Evolutionary conservation across 176 grass and related monocot species (phyloP), one percentile per base, ranked within the genome.

Genomic region (Echinochloa phyllopogon): DNA sequence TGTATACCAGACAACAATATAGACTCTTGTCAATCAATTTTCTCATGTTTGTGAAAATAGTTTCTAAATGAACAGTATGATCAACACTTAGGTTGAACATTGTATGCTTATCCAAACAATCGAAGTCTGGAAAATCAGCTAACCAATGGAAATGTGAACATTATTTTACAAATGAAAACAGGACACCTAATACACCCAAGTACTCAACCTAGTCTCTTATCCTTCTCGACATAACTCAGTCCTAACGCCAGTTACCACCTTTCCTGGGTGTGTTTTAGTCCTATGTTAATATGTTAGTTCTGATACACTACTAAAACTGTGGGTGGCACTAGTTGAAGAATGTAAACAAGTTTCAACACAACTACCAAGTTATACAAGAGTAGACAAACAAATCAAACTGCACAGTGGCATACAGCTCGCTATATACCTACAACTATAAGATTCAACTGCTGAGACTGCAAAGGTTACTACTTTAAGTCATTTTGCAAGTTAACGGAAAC

Each of bases 401-500:
- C 14, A 55, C 15, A 75, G 27, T 29, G 7, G 38, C 80, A 71
- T 17, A 38, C 39, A 45, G 2, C 6, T 27, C 56, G 64, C 76
- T 63, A 18, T 63, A 43, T 63, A 64, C 60, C 6, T 12, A 64
- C 36, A 48, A 12, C 13, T 12, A 48, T 48, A 78, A 78, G 65
- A 81, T 13, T 50, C 14, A 52, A 53, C 29, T 84, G 47, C 15
- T 21, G 20, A 51, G 8, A 62, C 4, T 10, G 49, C 21, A 12
- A 24, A 23, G n/a, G 4, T 40, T 27, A 73, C 14, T 73, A 50
- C 12, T 33, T 33, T 14, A 63, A 60, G 29, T 56, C 6, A 56
- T 25, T 27, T 8, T 72, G 47, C 33, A 75, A 60, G 82, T 57
- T 73, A 77, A 80, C 43, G 57, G 41, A 57, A 78, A 67, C 10